Percentiles rank a stretch among this genome's conserved stretches.
These are phyloP conservation scores for Mycothermus thermophilus DNA, from an alignment of 495 filamentous ascomycete species.

Conservation along the genomic window DNA sequence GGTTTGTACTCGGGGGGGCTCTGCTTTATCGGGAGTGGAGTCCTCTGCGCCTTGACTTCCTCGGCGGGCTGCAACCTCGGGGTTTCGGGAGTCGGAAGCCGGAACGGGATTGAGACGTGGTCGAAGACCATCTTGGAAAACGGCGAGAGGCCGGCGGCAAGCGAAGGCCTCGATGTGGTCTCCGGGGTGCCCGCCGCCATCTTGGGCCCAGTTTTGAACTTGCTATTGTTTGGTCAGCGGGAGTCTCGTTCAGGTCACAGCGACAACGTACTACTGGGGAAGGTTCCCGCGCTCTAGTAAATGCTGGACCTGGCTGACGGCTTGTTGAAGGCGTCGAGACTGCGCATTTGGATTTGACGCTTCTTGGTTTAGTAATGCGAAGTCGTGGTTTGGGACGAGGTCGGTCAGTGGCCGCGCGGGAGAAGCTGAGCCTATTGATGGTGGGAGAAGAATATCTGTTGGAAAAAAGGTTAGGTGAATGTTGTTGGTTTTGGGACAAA, in stretches of 20 bases:
- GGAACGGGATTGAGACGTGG: conserved; percentile 23
- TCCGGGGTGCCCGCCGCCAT: conserved; percentile 4
- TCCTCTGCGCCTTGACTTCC: background rate
- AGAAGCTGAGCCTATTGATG: conserved; percentile 39
- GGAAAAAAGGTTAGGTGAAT: conserved; percentile 3
- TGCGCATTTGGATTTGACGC: conserved; percentile 20
- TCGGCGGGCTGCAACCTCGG: conserved; percentile 2
- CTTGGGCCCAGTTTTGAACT: conserved; percentile 47
- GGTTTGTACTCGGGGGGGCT: conserved; percentile 9
- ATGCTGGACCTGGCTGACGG: conserved; percentile 52
- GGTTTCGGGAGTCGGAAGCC: conserved; percentile 23
- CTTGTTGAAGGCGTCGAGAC: conserved; percentile 31
- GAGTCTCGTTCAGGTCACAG: background rate
- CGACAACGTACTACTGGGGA: conserved; percentile 52
- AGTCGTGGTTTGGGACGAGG: conserved; percentile 31
- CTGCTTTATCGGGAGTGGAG: conserved; percentile 8
- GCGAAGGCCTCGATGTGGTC: conserved; percentile 5
- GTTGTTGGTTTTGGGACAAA: background rate
- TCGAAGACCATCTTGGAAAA: conserved; percentile 34
- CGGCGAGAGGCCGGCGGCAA: conserved; percentile 24
- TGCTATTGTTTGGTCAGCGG: conserved; percentile 34
- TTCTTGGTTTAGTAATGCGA: conserved; percentile 40
- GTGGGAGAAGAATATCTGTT: conserved; percentile 58
- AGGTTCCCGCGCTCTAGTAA: conserved; percentile 52
- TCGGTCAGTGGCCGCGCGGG: conserved; percentile 31